Evolutionary conservation across 441 rosid genomes (phyloP).

Genomic region (Gossypium davidsonii): DNA sequence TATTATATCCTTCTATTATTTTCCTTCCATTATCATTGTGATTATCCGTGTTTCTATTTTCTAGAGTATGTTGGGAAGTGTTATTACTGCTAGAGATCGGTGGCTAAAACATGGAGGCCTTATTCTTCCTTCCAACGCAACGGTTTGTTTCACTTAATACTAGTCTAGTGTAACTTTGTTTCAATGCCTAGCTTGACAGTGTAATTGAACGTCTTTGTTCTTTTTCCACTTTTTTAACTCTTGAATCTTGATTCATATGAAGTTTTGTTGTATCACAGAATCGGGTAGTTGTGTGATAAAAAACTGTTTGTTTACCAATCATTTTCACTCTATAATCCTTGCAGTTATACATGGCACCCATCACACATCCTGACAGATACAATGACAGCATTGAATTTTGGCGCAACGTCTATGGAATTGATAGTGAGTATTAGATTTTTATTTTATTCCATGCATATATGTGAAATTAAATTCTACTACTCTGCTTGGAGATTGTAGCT

Average conservation of each 20-base stretch:
- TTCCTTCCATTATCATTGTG: slow-evolving; percentile 8
- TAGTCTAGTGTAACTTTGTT: neutral
- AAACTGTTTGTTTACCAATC: slow-evolving; percentile 16
- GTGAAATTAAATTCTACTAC: neutral
- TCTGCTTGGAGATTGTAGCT: neutral
- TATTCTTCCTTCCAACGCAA: slow-evolving; percentile 90
- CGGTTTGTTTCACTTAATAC: slow-evolving; percentile 35
- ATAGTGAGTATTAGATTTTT: slow-evolving; percentile 52
- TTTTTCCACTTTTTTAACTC: neutral
- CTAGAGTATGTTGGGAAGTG: slow-evolving; percentile 98
- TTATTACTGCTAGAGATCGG: slow-evolving; percentile 92
- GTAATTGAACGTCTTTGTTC: neutral
- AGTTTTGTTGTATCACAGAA: slow-evolving; percentile 3
- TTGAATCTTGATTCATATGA: neutral
- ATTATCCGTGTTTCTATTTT: slow-evolving; percentile 1
- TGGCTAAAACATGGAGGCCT: slow-evolving; percentile 93
- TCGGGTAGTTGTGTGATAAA: neutral
- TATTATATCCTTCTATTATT: slow-evolving; percentile 4
- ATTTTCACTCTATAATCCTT: slow-evolving; percentile 22
- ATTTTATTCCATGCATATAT: neutral
- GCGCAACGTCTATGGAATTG: slow-evolving; percentile 96
- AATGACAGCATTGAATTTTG: slow-evolving; percentile 88
- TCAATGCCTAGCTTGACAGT: neutral
- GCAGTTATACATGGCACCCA: slow-evolving; percentile 95
- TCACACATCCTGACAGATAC: slow-evolving; percentile 91